phyloP scores from a whole-genome alignment of 768 basidiomycete genomes.

The Auricularia auricula-judae region DNA sequence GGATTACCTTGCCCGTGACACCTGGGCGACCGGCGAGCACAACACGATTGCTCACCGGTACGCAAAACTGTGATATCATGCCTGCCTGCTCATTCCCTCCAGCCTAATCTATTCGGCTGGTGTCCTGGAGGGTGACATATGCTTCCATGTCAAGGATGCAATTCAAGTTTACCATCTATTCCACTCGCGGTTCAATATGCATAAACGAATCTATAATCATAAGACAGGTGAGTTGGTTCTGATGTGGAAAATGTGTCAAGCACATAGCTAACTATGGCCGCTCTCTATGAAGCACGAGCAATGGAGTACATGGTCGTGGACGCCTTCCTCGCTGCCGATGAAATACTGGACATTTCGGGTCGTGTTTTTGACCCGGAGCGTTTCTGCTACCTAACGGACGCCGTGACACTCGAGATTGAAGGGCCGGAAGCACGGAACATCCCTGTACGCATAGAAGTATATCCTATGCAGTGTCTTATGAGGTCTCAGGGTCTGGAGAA shows the following conservation, averaged over 20 bases:
- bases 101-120: slow-evolving; percentile 67
- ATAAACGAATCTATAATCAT: slow-evolving; percentile 75
- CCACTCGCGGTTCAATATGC: slow-evolving; percentile 64
- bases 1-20: slow-evolving; percentile 73
- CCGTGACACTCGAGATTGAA: slow-evolving; percentile 53
- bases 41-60: slow-evolving; percentile 39
- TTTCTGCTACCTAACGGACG: slow-evolving; percentile 58
- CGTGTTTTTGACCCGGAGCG: slow-evolving; percentile 44
- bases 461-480: too few relatives aligned
- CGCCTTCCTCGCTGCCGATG: slow-evolving; percentile 59
- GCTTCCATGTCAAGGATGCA: slow-evolving; percentile 73
- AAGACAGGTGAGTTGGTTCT: slow-evolving; percentile 43
- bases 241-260: too few relatives aligned
- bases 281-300: slow-evolving; percentile 42
- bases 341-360: slow-evolving; percentile 46
- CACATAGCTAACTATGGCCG: too few relatives aligned
- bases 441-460: too few relatives aligned
- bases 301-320: slow-evolving; percentile 84
- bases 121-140: slow-evolving; percentile 64
- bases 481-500: slow-evolving; percentile 3
- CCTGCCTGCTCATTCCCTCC: neutral
- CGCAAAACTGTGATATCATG: neutral
- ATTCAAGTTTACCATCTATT: slow-evolving; percentile 68
- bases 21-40: slow-evolving; percentile 53
- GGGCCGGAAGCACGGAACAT: neutral